Evolutionary conservation across 73 alveolate species (phyloP).

Genomic region (Paramecium bursaria): DNA sequence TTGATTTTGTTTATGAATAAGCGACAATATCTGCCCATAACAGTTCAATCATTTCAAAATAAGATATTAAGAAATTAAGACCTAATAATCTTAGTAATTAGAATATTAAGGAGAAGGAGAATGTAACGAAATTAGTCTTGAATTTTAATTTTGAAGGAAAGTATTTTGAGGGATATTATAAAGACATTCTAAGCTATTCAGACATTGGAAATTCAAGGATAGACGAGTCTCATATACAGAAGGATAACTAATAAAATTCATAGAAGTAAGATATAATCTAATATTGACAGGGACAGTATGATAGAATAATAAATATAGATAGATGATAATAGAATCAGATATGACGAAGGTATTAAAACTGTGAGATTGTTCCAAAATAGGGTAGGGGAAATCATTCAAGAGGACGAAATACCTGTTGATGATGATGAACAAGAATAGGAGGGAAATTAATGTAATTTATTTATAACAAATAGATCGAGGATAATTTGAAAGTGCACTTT

Average conservation of each 20-base stretch:
- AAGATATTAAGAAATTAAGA: neutral
- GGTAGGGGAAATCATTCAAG: conserved; percentile 29
- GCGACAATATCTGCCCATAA: neutral
- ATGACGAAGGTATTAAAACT: conserved; percentile 56
- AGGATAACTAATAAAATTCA: too few species aligned
- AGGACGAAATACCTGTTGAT: conserved; percentile 37
- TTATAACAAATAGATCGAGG: too few species aligned
- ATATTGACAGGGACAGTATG: too few species aligned
- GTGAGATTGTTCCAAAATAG: conserved; percentile 41
- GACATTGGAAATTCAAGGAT: conserved; percentile 52
- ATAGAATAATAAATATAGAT: too few species aligned
- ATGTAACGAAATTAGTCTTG: conserved; percentile 22
- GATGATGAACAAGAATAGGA: conserved; percentile 60
- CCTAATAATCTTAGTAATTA: conserved; percentile 6
- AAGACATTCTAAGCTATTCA: conserved; percentile 43
- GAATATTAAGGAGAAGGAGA: too few species aligned
- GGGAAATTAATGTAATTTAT: conserved; percentile 43
- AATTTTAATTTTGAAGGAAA: neutral
- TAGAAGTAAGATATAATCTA: conserved; percentile 7
- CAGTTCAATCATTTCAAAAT: conserved; percentile 31
- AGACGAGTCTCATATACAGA: neutral
- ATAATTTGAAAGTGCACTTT: neutral
- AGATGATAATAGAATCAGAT: conserved; percentile 14
- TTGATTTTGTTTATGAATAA: conserved; percentile 12
- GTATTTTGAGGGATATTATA: conserved; percentile 9